Base-by-base conservation (phyloP, 2,329 filamentous ascomycete species). In the Mycosphaerelloides madeirae region DNA sequence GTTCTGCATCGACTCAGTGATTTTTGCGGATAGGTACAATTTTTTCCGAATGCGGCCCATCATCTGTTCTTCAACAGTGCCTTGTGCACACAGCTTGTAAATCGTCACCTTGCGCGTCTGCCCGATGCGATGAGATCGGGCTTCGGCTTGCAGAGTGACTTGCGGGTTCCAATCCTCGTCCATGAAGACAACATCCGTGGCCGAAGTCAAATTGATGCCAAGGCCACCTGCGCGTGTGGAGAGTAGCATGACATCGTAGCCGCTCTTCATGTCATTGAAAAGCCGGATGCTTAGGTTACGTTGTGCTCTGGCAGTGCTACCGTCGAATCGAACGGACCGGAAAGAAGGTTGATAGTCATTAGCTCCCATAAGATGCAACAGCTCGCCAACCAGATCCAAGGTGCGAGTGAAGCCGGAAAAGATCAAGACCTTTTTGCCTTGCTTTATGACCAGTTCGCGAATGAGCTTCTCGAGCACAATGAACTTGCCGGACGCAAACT, bases 51-150 rank as follows among this genome's bases (percentile, higher is more conserved):
- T 74, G 1, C 76, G 65, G 0, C 74, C 70, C 58, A 76, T 69
- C 74, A 80, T 80, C 45, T 80, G 77, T 48, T 78, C 74, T 48
- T 80, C 77, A 0, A 80, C 74, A 0, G 77, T 80, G 1, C 77
- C 77, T 42, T 73, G 72, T 0, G 77, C 75, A 48, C 75, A 76
- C 0, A 80, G 62, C 51, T 78, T 77, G 59, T 78, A 79, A 6
- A 80, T 67, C 0, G 73, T 76, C 0, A 79, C 76, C 12, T 72
- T 69, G 42, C 73, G 66, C 0, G 68, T 76, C 55, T 79, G 76
- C 0, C 76, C 76, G 31, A 79, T 78, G 1, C 76, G 66, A 44
- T 79, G 75, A 0, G 75, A 73, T 19, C 76, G 65, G 3, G 75
- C 72, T 55, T 78, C 75, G 0, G 76, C 76, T 49, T 79, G 76